Evolutionary conservation across 2,329 filamentous ascomycete genomes (phyloP), one percentile per base, ranked within the genome.

Genomic region (Trichophyton equinum): DNA sequence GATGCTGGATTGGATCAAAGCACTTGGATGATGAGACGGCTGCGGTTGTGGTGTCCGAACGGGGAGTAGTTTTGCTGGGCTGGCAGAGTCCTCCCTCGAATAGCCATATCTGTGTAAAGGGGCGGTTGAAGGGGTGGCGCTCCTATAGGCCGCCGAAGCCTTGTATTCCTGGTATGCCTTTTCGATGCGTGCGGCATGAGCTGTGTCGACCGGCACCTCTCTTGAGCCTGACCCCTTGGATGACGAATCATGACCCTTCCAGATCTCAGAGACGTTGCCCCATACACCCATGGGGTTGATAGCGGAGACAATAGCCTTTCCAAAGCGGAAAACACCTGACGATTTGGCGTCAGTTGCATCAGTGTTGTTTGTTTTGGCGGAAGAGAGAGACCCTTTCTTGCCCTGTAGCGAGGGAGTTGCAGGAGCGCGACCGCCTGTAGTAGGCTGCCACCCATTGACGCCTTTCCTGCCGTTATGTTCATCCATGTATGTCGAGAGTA

Each of bases 161-260:
- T 83, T 83, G 64, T 83, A 70, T 67, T 82, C 77, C 11, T 77
- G 76, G 67, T 83, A 83, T 2, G 75, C 76, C 61, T 73, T 74
- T 66, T 81, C 77, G 15, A 60, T 60, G 44, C 36, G 56, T n/a
- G 56, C 56, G 15, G 40, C 36, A 20, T 46, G 56, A 58, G 56
- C 11, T 4, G 36, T 58, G 15, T 57, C 11, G 20, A 18, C n/a
- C 44, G 11, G 15, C 49, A 49, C 1, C 38, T 20, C 9, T 76
- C 71, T 47, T 76, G 71, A 40, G 73, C 69, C 59, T 71, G 73
- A 57, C 74, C 70, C 55, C 75, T 73, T 57, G 49, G 49, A 55
- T 27, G 49, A 55, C 15, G 49, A 55, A 55, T 55, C 49, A 13
- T 76, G 64, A 4, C 74, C 72, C 65, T 76, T 78, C 77, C 77